Evolutionary conservation across 805 yeast species (phyloP).

Genomic region (Ogataea trehalophila): DNA sequence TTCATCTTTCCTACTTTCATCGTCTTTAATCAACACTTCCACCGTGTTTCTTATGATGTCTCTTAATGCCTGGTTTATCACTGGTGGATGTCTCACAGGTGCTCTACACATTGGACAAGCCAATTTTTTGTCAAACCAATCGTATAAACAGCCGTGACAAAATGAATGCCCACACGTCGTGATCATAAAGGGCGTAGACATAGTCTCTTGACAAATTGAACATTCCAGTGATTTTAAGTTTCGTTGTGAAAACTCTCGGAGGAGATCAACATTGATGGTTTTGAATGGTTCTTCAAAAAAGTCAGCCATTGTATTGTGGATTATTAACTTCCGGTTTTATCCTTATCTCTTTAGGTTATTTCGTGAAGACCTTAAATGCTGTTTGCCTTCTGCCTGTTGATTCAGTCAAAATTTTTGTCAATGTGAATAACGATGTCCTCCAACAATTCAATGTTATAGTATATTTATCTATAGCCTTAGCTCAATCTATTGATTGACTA

Average conservation of each 20-base stretch:
- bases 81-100: conserved; percentile 44
- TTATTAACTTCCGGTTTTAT: not conserved
- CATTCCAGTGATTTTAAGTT: conserved; percentile 39
- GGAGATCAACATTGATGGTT: conserved; percentile 13
- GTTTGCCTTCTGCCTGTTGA: no score
- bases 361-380: not conserved
- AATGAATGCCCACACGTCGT: conserved; percentile 70
- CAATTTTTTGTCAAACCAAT: conserved; percentile 54
- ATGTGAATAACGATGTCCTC: no score
- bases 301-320: not conserved
- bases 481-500: no score
- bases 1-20: conserved; percentile 12
- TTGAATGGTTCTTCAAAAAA: not conserved
- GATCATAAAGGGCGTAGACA: conserved; percentile 56
- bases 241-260: conserved; percentile 13
- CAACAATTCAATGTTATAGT: no score
- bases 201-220: conserved; percentile 63
- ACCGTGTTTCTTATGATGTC: conserved; percentile 40
- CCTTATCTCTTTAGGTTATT: not conserved
- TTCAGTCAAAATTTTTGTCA: no score
- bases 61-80: conserved; percentile 47
- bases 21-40: conserved; percentile 32
- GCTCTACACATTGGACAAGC: conserved; percentile 69
- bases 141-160: conserved; percentile 60
- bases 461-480: no score